Evolutionary conservation across 805 yeast genomes (phyloP), one percentile per base, ranked within the genome.

Genomic region (Kluyveromyces nonfermentans): DNA sequence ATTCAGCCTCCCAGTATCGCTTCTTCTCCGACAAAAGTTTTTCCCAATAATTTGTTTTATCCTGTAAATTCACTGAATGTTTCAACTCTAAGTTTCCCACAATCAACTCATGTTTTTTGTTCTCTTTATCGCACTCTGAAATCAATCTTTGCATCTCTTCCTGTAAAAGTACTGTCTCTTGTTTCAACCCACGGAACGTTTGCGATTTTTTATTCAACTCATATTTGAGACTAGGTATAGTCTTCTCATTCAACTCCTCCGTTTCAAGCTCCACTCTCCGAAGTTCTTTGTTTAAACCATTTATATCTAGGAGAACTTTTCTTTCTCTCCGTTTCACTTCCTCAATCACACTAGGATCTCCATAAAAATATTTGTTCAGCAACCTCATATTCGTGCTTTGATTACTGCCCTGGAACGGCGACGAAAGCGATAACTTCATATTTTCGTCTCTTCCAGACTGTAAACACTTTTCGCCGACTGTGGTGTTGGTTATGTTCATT

Each of bases 261-360:
- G 56, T 46, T 38, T 60, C 59, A 32, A 54, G 49, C 16, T 59
- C 59, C 30, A 58, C 52, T 35, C 57, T 60, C 3, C 44, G 43
- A n/a, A 61, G 58, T 2, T 57, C 56, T 20, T 52, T 55, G 25
- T 55, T 52, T 16, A 56, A 50, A 36, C 50, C 54, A 30, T 52
- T 47, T 5, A 62, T 58, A 46, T 61, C 64, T 34, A 53, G 51
- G 32, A 60, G 45, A 5, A 59, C 47, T 44, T 59, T 60, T 19
- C 65, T 49, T 46, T 61, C 63, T 16, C 62, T 51, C 34, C 51
- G 52, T 42, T 62, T 62, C 8, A 62, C 62, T 33, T 56, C 54
- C 42, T 60, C 64, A 3, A 63, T 54, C 1, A 59, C 55, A 5
- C 48, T 45, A 2, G 60, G 60, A 48, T 62, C 63, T 3, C 64